These are phyloP conservation scores for Aspergillus cejpii DNA, from an alignment of 2,329 filamentous ascomycete species.

Conservation along the genomic window DNA sequence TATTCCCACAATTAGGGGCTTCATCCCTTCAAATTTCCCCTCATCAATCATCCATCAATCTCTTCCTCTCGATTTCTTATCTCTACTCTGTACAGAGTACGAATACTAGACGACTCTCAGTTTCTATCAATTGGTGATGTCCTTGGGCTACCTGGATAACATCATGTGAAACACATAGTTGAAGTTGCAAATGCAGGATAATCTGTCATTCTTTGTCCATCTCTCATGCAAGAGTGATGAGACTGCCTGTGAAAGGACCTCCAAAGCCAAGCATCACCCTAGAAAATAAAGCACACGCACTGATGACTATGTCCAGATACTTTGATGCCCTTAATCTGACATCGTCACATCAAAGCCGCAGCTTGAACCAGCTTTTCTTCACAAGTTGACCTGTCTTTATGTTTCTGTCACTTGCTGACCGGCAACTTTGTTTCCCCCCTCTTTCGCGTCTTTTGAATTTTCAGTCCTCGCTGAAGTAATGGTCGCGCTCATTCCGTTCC, in stretches of 20 bases:
- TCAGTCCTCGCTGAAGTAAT: conserved; percentile 49
- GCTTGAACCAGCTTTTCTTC: not conserved
- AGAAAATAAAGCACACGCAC: not conserved
- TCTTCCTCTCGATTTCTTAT: too few relatives aligned
- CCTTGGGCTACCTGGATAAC: too few relatives aligned
- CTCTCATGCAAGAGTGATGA: too few relatives aligned
- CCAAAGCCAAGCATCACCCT: not conserved
- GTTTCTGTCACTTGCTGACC: conserved; percentile 10
- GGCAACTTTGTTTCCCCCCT: conserved; percentile 3
- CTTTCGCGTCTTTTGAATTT: conserved; percentile 15
- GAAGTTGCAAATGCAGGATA: too few relatives aligned
- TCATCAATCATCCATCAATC: too few relatives aligned
- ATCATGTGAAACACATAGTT: too few relatives aligned
- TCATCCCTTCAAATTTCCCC: not conserved
- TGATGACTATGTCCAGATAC: not conserved
- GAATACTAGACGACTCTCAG: too few relatives aligned
- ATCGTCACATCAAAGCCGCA: not conserved
- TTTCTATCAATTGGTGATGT: too few relatives aligned
- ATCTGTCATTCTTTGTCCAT: too few relatives aligned
- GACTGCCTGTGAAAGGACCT: not conserved
- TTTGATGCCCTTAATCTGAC: not conserved
- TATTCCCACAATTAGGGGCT: not conserved
- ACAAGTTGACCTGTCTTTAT: too few relatives aligned
- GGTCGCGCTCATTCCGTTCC: conserved; percentile 47
- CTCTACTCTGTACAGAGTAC: too few relatives aligned